Percentiles rank a stretch among this genome's conserved stretches.
Conservation (phyloP, 116 monocot genomes). For the Iris pallida region DNA sequence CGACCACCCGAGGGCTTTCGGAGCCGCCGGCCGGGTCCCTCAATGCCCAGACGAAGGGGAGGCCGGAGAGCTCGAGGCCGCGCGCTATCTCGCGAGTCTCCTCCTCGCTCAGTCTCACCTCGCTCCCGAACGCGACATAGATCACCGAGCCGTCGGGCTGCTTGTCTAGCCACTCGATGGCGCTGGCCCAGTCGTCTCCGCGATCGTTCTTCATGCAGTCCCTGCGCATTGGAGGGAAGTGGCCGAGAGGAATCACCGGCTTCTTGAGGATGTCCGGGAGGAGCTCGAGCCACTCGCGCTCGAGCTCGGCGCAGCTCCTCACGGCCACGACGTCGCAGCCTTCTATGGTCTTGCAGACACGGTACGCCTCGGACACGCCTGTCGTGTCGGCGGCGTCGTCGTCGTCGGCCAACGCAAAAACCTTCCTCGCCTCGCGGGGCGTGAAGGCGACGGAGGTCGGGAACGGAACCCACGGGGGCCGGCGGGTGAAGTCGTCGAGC, state of each 20-base stretch:
- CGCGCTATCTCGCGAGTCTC: slow-evolving; percentile 18
- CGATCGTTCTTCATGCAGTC: too few relatives aligned
- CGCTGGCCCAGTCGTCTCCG: neutral
- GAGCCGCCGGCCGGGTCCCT: slow-evolving; percentile 9
- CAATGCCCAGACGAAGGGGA: slow-evolving; percentile 35
- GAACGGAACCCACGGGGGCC: slow-evolving; percentile 5
- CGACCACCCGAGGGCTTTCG: too few relatives aligned
- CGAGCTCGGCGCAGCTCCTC: slow-evolving; percentile 19
- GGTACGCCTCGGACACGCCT: slow-evolving; percentile 6
- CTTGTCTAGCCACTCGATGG: slow-evolving; percentile 17
- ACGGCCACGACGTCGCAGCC: slow-evolving; percentile 8
- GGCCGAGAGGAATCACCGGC: slow-evolving; percentile 26
- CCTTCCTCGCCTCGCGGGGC: slow-evolving; percentile 9
- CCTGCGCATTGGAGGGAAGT: slow-evolving; percentile 5
- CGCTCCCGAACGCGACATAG: slow-evolving; percentile 31
- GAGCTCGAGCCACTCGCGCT: slow-evolving; percentile 13
- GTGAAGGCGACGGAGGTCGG: slow-evolving; percentile 1
- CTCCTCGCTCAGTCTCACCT: slow-evolving; percentile 4
- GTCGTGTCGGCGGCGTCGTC: neutral
- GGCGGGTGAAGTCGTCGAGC: slow-evolving; percentile 1
- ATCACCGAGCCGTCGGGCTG: slow-evolving; percentile 11
- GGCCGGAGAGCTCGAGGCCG: slow-evolving; percentile 19
- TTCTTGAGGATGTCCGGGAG: slow-evolving; percentile 4
- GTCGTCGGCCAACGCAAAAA: neutral
- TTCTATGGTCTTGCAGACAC: neutral